A percentile compares a stretch with the other conserved stretches of the same genome.
Conservation (phyloP, 192 early-diverging fungal genomes). For the Mortierella claussenii region DNA sequence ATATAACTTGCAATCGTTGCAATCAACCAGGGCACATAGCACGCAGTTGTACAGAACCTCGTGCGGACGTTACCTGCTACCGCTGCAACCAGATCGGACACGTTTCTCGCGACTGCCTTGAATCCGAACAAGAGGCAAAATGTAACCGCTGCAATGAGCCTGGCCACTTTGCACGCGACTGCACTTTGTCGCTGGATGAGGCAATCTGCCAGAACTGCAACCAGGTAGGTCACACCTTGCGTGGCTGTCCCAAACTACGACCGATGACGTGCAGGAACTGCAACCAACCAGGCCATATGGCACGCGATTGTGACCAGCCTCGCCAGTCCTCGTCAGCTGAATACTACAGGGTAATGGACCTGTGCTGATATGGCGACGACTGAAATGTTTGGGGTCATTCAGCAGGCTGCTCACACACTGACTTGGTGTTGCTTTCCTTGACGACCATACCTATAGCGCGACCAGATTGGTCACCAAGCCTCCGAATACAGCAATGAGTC, state of each 20-base stretch:
- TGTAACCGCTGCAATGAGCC: constrained; percentile 18
- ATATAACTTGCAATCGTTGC: constrained; percentile 51
- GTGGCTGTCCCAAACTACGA: constrained; percentile 48
- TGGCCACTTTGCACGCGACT: constrained; percentile 33
- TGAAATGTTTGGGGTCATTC: too few species aligned
- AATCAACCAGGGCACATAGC: constrained; percentile 57
- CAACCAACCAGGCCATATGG: constrained; percentile 56
- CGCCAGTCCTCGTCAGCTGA: constrained; percentile 7
- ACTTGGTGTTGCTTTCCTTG: too few species aligned
- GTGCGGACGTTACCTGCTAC: constrained; percentile 26
- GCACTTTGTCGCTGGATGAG: background rate
- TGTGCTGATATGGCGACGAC: too few species aligned
- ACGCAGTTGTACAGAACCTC: constrained; percentile 50
- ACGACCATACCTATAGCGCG: constrained; percentile 62
- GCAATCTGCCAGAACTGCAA: constrained; percentile 39
- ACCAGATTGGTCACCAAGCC: constrained; percentile 57
- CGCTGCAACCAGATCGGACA: constrained; percentile 51
- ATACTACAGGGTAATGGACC: constrained; percentile 11
- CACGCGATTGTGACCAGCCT: constrained; percentile 52
- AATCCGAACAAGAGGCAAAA: constrained; percentile 2
- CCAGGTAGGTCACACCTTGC: constrained; percentile 56
- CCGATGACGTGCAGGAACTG: constrained; percentile 59
- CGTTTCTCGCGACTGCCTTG: constrained; percentile 53
- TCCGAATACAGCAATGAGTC: constrained; percentile 51
- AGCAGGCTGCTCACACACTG: too few species aligned